Evolutionary conservation across 2,329 filamentous ascomycete genomes (phyloP), one percentile per base, ranked within the genome.

Genomic region (Penicillium glabrum): DNA sequence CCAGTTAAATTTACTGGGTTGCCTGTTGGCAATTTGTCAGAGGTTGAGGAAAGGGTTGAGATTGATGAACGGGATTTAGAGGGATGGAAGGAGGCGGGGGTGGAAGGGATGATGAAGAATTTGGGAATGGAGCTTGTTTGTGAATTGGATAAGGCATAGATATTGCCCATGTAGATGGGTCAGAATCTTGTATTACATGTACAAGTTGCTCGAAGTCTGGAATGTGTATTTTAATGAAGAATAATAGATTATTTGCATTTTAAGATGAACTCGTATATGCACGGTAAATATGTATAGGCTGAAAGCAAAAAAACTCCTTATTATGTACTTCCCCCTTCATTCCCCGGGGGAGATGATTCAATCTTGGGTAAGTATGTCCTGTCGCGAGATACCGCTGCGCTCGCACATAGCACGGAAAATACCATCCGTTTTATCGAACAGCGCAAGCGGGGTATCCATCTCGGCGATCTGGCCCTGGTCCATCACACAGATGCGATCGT

Each of bases 401-500:
- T 96, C 91, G 71, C 93, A 96, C 93, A 96, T 96, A 35, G 88
- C 81, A 63, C 89, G 83, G 75, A 98, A 98, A 53, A 97, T 92
- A 0, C 90, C 89, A 10, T 83, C 86, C 46, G 81, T 77, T 27
- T 69, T 72, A 57, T 87, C 83, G 82, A 89, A 98, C 58, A 99
- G 78, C 44, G 79, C 81, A 43, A 89, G 81, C 2, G 95, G 95
- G 14, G 84, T 83, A 69, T 90, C 95, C 61, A 98, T 80, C 82
- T 98, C 93, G 0, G 90, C 91, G 69, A 99, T 97, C 16, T 78
- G 77, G 0, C 95, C 95, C 45, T 87, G 83, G 67, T 98, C 93
- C 93, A 99, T 96, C 65, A 99, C 95, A 68, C 92, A 93, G 71
- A 99, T 96, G 46, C 93, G 86, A 74, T 99, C 93, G 74, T 98